Conservation (phyloP, 257 asterid species). For the Cynanchum wilfordii region DNA sequence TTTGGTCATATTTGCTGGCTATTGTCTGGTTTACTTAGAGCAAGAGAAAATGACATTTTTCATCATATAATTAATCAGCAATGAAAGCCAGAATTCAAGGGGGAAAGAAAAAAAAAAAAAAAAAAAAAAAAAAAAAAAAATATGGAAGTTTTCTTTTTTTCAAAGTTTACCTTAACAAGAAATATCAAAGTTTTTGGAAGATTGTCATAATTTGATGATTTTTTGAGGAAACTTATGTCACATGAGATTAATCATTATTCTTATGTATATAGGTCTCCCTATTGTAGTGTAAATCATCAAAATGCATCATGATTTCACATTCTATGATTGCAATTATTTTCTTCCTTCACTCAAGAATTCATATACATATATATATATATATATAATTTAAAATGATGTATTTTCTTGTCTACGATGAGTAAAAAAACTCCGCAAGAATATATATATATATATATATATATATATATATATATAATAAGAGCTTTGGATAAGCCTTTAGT, state of each 20-base stretch:
- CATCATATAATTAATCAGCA: not conserved
- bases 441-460: no score
- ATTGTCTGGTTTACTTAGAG: conserved; percentile 2
- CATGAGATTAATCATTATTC: not conserved
- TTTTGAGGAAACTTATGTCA: not conserved
- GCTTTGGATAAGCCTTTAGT: no score
- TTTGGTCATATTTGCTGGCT: not conserved
- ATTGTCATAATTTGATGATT: not conserved
- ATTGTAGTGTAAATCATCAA: not conserved
- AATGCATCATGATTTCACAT: not conserved
- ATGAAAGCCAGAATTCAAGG: no score
- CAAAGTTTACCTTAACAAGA: not conserved
- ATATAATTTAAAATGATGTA: no score
- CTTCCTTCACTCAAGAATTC: no score
- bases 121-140: no score
- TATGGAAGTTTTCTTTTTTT: not conserved
- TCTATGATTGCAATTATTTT: not conserved
- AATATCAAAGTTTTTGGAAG: not conserved
- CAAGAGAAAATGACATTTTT: conserved; percentile 3
- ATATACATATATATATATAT: no score
- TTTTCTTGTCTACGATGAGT: no score
- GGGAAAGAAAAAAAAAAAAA: no score
- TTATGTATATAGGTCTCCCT: not conserved
- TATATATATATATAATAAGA: no score
- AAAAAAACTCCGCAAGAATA: no score